Evolutionary conservation across 1,284 basidiomycete species (phyloP).

Genomic region (Baeospora myosura): DNA sequence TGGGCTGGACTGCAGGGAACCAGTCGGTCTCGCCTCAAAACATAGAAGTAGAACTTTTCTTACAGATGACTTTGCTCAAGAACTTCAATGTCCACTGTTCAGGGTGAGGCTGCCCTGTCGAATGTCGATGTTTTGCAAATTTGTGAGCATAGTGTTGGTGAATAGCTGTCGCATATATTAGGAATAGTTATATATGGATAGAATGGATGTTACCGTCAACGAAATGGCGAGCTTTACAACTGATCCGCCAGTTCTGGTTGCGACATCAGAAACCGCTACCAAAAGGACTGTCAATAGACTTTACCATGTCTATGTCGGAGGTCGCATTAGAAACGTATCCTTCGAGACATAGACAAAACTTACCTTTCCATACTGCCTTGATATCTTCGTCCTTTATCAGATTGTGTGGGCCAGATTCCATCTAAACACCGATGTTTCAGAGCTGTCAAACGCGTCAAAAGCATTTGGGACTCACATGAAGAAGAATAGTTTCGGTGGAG

Average conservation of each 20-base stretch:
- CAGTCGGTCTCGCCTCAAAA: neutral
- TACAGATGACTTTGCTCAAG: slow-evolving; percentile 27
- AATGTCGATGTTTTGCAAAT: slow-evolving; percentile 14
- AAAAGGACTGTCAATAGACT: slow-evolving; percentile 17
- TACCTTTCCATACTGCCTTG: slow-evolving; percentile 23
- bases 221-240: slow-evolving; percentile 22
- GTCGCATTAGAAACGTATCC: no score
- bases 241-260: slow-evolving; percentile 21
- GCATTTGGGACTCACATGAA: slow-evolving; percentile 13
- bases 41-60: slow-evolving; percentile 2
- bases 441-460: neutral
- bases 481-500: slow-evolving; percentile 19
- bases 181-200: neutral
- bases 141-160: slow-evolving; percentile 21
- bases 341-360: slow-evolving; percentile 7
- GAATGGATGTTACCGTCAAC: slow-evolving; percentile 17
- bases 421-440: slow-evolving; percentile 9
- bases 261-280: slow-evolving; percentile 22
- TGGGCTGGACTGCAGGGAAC: slow-evolving; percentile 19
- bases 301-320: slow-evolving; percentile 20
- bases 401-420: slow-evolving; percentile 25
- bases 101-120: slow-evolving; percentile 14
- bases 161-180: slow-evolving; percentile 16
- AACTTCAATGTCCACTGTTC: slow-evolving; percentile 26
- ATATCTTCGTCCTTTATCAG: slow-evolving; percentile 25